Evolutionary conservation across 2,329 filamentous ascomycete species (phyloP), one percentile per base, ranked within the genome.

Genomic region (Dendrostoma leiphaemia): DNA sequence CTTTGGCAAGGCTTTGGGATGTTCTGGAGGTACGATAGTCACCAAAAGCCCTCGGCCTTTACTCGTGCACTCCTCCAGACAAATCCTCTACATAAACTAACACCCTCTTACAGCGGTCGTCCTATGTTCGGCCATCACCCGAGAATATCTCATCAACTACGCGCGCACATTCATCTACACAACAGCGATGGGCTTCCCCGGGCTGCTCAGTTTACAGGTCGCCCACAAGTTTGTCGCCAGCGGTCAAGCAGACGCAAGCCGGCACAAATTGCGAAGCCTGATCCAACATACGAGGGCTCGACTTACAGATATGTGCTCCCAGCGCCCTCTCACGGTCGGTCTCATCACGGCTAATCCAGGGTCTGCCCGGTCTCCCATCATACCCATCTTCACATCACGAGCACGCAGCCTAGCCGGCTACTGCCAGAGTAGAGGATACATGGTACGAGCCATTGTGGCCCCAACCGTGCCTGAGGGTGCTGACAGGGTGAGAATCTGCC

Each of bases 81-180:
- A n/a, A n/a, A n/a, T n/a, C n/a, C n/a, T n/a, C n/a, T n/a, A n/a
- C n/a, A n/a, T n/a, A n/a, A n/a, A n/a, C n/a, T n/a, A n/a, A n/a
- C n/a, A n/a, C n/a, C 8, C 13, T 7, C 10, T 41, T 28, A 51
- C n/a, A 67, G 66, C 67, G 21, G 85, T 85, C 19, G 71, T 90
- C 1, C 73, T 91, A 0, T 89, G 85, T 64, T 82, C 83, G 1
- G 67, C 77, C 0, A 69, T 78, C 1, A 80, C 83, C 0, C 74
- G 85, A 23, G 70, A 81, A 1, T 90, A 90, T 59, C 74, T 91
- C 48, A 80, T 90, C 67, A 91, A 91, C 64, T 91, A 91, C 63
- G 86, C 88, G 1, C 81, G 87, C n/a, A 84, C 81, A 2, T 70
- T 91, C 38, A 90, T 91, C 51, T 91, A 90, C 66, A 90, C 87